Base-by-base conservation (phyloP, 1,284 basidiomycete genomes). In the Moniliella sp. region DNA sequence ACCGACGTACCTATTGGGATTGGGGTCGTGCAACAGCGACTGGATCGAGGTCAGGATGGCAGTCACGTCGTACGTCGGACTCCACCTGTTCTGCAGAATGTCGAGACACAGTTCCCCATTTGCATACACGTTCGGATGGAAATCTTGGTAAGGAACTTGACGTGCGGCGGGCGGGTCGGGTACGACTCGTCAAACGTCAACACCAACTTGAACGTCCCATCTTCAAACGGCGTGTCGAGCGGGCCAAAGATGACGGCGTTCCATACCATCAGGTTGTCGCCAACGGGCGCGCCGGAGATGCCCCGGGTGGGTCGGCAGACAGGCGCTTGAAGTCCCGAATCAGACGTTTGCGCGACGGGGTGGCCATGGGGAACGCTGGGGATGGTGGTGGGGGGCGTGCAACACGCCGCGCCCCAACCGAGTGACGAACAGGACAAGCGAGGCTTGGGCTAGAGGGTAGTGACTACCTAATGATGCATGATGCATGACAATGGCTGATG, bases 191-290 rank as follows among this genome's bases (percentile, higher is more conserved):
- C 84, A 52, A 94, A 94, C 0, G 78, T 82, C 31, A 97, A 70
- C 19, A 84, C 69, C n/a, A 93, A 75, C 55, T 88, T 83, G 73
- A 97, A 94, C 8, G 88, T 94, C 40, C 88, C 88, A 54, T 94
- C 88, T 64, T 94, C 88, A 61, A 97, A 97, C 0, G 88, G 88
- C 9, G 86, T 97, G 42, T 91, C 84, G 57, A 76, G 84, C 63
- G 84, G 84, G 1, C 88, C 88, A 58, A 97, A 94, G 48, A 97
- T 97, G 44, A 97, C 88, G 1, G 88, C 88, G 57, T 97, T 94
- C 88, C 88, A 97, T 9, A 93, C 69, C 81, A 94, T 88, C 62
- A 97, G 88, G 61, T 94, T 94, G 62, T 94, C 88, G 0, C 82
- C 76, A 60, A 82, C 84, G 52, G 88, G 88, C 46, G 82, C 84